Evolutionary conservation across 2,329 filamentous ascomycete species (phyloP).

Genomic region (Penicillium palitans): DNA sequence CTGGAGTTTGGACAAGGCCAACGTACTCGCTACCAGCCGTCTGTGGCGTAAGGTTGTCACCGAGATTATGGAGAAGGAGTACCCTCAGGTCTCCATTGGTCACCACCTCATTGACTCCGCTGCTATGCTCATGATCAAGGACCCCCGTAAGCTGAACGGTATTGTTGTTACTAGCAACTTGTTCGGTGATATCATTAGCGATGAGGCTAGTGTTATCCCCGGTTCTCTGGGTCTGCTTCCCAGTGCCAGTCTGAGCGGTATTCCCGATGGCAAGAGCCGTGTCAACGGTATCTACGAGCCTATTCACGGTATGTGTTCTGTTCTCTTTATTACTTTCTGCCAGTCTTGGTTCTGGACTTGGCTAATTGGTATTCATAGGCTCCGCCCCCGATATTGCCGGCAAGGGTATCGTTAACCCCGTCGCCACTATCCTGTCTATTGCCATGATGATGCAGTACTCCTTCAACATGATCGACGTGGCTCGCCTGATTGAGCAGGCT

Average conservation of each 20-base stretch:
- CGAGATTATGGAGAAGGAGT: conserved; percentile 84
- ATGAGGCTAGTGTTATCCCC: conserved; percentile 93
- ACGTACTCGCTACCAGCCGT: conserved; percentile 85
- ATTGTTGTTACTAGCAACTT: conserved; percentile 91
- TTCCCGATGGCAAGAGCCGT: conserved; percentile 79
- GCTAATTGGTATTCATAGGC: conserved; percentile 49
- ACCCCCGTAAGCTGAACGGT: conserved; percentile 81
- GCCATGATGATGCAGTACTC: conserved; percentile 98
- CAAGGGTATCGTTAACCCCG: conserved; percentile 85
- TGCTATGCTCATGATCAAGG: conserved; percentile 98
- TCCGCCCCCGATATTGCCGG: conserved; percentile 93
- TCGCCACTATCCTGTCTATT: conserved; percentile 86
- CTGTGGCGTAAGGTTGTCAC: conserved; percentile 86
- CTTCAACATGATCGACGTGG: conserved; percentile 73
- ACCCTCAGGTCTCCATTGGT: conserved; percentile 77
- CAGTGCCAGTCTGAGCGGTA: conserved; percentile 79
- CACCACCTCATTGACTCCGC: conserved; percentile 95
- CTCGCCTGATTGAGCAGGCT: conserved; percentile 42
- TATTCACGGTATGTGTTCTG: conserved; percentile 71
- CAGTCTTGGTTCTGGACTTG: not conserved
- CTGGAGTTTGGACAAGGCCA: conserved; percentile 91
- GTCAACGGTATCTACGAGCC: conserved; percentile 97
- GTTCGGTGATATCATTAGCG: conserved; percentile 93
- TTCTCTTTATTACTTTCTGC: not conserved
- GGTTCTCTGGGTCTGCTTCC: conserved; percentile 86